These are phyloP conservation scores for Penicillium canariense DNA, from an alignment of 495 filamentous ascomycete species.

Conservation along the genomic window DNA sequence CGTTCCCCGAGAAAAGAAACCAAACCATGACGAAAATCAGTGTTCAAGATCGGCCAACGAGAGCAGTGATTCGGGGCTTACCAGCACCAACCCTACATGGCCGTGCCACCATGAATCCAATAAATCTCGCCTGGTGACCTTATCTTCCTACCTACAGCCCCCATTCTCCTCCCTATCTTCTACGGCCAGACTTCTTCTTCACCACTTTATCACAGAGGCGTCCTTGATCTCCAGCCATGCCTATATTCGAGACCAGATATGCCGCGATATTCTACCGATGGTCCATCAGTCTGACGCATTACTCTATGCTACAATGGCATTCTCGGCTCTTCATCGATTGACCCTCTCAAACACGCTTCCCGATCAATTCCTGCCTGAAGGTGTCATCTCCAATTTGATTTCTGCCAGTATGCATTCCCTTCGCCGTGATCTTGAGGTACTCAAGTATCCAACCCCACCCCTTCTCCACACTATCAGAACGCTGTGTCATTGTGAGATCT, in stretches of 20 bases:
- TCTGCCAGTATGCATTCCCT: constrained; percentile 10
- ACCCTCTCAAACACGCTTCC: constrained; percentile 9
- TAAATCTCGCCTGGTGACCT: background rate
- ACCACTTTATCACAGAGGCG: constrained; percentile 17
- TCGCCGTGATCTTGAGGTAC: constrained; percentile 11
- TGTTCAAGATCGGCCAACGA: background rate
- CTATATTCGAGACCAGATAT: constrained; percentile 14
- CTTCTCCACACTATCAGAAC: constrained; percentile 20
- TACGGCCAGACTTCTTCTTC: constrained; percentile 6
- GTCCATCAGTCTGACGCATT: constrained; percentile 12
- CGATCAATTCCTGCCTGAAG: constrained; percentile 10
- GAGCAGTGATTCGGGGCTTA: background rate
- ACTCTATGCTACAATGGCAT: constrained; percentile 16
- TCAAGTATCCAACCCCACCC: constrained; percentile 1
- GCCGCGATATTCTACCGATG: constrained; percentile 15
- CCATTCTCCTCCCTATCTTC: background rate
- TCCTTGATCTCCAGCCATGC: constrained; percentile 15
- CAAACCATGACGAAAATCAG: background rate
- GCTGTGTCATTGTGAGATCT: constrained; percentile 18
- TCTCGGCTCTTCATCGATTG: constrained; percentile 18
- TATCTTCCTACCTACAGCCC: background rate
- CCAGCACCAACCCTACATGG: background rate
- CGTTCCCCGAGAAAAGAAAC: constrained; percentile 10
- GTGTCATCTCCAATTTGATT: constrained; percentile 3
- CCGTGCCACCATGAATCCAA: background rate